Evolutionary conservation across 2,329 filamentous ascomycete genomes (phyloP), one percentile per base, ranked within the genome.

Genomic region (Talaromyces atroroseus): DNA sequence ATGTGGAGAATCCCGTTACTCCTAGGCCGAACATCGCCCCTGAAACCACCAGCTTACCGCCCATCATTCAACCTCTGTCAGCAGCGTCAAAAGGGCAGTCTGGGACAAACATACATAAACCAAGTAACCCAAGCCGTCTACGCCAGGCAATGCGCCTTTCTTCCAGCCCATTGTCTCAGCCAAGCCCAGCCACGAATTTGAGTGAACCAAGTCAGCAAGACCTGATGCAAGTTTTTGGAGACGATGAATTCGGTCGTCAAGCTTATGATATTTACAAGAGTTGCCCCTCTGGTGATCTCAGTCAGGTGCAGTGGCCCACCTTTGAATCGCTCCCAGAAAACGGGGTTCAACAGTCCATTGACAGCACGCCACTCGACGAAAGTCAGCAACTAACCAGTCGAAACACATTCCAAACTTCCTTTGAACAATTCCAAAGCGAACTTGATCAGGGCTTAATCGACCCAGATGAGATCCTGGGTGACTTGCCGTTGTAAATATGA

Each of bases 101-200:
- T 32, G 36, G 32, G n/a, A 47, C 20, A 21, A 45, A 57, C 20
- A 44, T 34, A 21, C 47, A 75, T 64, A 74, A 73, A 47, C 75
- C 75, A 0, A 74, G 73, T 58, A 71, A 67, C 5, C 73, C 74
- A 3, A 76, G 74, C 58, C 67, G 72, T 5, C 69, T 77, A 40
- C 71, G 74, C 45, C 68, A 71, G 45, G 61, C 69, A n/a, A 62
- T 64, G 44, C 61, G 62, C n/a, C 57, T 56, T 32, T 58, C 60
- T 16, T 57, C 55, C 5, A 57, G 55, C 14, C 55, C 55, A 11
- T 14, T 40, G 5, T 55, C 53, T 11, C 53, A 56, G 11, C 24
- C 49, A 2, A 49, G 45, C 36, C 50, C 55, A 7, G 16, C 21
- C 29, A 18, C 12, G 16, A 29, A 29, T 29, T 8, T 29, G 26